Evolutionary conservation across 148 eudicot genomes (phyloP).

Genomic region (Rhododendron mucronatum): DNA sequence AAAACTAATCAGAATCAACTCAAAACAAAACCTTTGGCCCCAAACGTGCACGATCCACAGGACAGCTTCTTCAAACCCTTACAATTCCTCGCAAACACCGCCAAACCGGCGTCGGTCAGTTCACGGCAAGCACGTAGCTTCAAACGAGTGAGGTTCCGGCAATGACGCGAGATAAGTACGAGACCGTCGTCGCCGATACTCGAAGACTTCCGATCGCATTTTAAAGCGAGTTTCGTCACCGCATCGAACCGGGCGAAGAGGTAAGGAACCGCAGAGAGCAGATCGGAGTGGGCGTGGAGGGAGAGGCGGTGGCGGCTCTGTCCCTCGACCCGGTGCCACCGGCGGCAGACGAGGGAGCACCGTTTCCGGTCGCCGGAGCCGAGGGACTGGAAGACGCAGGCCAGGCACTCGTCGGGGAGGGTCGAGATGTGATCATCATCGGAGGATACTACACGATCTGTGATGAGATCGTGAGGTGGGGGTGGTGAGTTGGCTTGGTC

Average conservation of each 20-base stretch:
- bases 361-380: constrained; percentile 39
- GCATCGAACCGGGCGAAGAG: constrained; percentile 47
- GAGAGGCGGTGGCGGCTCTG: constrained; percentile 54
- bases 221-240: constrained; percentile 48
- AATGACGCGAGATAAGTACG: constrained; percentile 27
- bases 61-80: constrained; percentile 41
- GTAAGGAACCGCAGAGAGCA: constrained; percentile 10
- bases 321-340: constrained; percentile 49
- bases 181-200: constrained; percentile 46
- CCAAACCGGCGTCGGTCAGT: constrained; percentile 40
- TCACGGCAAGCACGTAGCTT: constrained; percentile 52
- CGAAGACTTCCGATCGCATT: constrained; percentile 52
- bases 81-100: constrained; percentile 35
- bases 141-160: constrained; percentile 41
- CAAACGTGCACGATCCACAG: constrained; percentile 42
- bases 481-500: not conserved
- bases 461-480: not conserved
- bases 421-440: constrained; percentile 25
- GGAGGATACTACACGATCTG: not conserved
- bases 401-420: constrained; percentile 49
- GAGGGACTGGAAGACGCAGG: constrained; percentile 37
- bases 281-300: constrained; percentile 36
- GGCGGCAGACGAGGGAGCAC: constrained; percentile 45
- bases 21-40: constrained; percentile 33
- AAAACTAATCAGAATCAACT: not conserved